Evolutionary conservation across 306 rosid genomes (phyloP).

Genomic region (Argentina anserina): DNA sequence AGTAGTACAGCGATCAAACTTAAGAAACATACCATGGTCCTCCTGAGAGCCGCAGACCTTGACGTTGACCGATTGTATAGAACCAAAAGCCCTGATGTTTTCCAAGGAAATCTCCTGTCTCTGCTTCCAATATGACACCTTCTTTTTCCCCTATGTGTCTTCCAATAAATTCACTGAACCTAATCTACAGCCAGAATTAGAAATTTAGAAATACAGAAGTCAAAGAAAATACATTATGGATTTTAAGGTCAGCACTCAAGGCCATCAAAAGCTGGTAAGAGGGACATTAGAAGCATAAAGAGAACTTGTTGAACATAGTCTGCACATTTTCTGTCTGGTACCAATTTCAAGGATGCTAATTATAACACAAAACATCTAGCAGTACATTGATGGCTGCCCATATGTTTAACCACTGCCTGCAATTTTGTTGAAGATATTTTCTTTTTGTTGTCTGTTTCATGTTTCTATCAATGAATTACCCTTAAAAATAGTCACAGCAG

Average conservation of each 20-base stretch:
- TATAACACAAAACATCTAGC: neutral
- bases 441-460: neutral
- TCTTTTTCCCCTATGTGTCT: constrained; percentile 87
- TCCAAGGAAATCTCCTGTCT: constrained; percentile 91
- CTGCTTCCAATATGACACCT: constrained; percentile 91
- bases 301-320: neutral
- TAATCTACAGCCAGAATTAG: constrained; percentile 47
- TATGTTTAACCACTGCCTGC: neutral
- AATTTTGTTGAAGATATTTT: neutral
- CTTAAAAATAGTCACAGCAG: neutral
- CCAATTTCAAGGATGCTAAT: neutral
- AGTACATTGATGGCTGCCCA: neutral
- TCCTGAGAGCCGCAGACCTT: constrained; percentile 81
- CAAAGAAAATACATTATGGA: neutral
- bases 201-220: neutral
- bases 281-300: neutral
- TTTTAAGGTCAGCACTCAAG: constrained; percentile 9
- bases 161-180: constrained; percentile 86
- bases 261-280: neutral
- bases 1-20: neutral
- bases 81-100: constrained; percentile 91
- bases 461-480: neutral
- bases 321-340: neutral
- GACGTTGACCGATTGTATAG: constrained; percentile 94
- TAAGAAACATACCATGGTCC: constrained; percentile 79